These are phyloP conservation scores for Apiotrichum montevideense DNA, from an alignment of 1,284 basidiomycete species.

Conservation along the genomic window DNA sequence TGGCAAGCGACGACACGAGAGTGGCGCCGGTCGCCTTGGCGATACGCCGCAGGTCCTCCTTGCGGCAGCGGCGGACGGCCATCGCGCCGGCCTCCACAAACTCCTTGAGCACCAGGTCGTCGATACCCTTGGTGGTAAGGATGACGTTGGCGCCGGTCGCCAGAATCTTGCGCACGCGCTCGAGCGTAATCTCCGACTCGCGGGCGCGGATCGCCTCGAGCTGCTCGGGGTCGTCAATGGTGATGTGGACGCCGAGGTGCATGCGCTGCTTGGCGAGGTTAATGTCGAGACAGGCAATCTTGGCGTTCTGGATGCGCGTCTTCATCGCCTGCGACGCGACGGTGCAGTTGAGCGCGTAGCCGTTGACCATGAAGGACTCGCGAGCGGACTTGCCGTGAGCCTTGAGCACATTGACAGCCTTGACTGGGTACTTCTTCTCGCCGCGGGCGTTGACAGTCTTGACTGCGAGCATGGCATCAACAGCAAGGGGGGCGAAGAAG, in stretches of 20 bases:
- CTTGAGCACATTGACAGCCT: slow-evolving; percentile 99
- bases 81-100: slow-evolving; percentile 99
- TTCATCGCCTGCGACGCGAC: slow-evolving; percentile 99
- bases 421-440: slow-evolving; percentile 98
- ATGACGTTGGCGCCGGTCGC: slow-evolving; percentile 95
- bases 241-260: slow-evolving; percentile 96
- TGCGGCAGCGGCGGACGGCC: slow-evolving; percentile 94
- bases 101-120: slow-evolving; percentile 96
- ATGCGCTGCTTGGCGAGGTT: slow-evolving; percentile 95
- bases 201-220: slow-evolving; percentile 93
- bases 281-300: slow-evolving; percentile 98
- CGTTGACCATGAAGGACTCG: slow-evolving; percentile 91
- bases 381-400: slow-evolving; percentile 94
- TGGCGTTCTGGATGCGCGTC: slow-evolving; percentile 83
- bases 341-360: slow-evolving; percentile 98
- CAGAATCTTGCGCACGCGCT: slow-evolving; percentile 92
- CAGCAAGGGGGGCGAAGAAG: slow-evolving; percentile 95
- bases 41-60: slow-evolving; percentile 94
- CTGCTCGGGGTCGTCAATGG: slow-evolving; percentile 94
- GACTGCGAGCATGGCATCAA: slow-evolving; percentile 97
- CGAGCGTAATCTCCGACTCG: slow-evolving; percentile 93
- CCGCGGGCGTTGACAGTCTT: slow-evolving; percentile 91
- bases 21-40: slow-evolving; percentile 96
- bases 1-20: slow-evolving; percentile 86
- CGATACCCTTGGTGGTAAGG: slow-evolving; percentile 97